Evolutionary conservation across 192 early-diverging fungal species (phyloP).

Genomic region (Entomortierella beljakovae): DNA sequence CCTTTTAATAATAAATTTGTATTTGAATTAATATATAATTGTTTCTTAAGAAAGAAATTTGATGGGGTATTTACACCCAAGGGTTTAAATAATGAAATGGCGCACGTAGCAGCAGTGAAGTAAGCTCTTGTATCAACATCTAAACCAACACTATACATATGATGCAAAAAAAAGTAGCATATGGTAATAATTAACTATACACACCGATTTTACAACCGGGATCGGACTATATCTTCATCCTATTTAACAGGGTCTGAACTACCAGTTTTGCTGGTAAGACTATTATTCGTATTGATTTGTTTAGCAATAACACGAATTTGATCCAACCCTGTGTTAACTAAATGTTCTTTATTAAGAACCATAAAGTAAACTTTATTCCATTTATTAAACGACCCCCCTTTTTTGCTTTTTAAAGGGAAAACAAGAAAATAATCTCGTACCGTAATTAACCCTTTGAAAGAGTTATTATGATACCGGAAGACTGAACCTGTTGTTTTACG

Average conservation of each 20-base stretch:
- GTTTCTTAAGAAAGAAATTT: too few species aligned
- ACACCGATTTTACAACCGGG: constrained; percentile 26
- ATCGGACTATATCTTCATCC: constrained; percentile 65
- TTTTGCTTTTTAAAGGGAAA: constrained; percentile 54
- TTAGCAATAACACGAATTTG: constrained; percentile 42
- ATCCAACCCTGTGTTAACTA: constrained; percentile 33
- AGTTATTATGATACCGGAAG: neutral
- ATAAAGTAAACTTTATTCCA: constrained; percentile 54
- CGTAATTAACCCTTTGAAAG: neutral
- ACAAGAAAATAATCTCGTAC: constrained; percentile 56
- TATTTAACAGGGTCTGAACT: constrained; percentile 42
- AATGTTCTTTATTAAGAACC: constrained; percentile 47
- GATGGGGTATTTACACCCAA: too few species aligned
- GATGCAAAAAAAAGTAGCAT: constrained; percentile 51
- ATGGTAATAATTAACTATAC: constrained; percentile 26
- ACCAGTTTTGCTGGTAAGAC: constrained; percentile 34
- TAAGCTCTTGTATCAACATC: constrained; percentile 67
- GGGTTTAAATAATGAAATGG: constrained; percentile 56
- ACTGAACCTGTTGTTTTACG: neutral
- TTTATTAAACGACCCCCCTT: constrained; percentile 41
- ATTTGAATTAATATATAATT: too few species aligned
- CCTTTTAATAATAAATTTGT: too few species aligned
- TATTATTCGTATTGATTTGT: constrained; percentile 29
- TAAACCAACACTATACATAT: constrained; percentile 68
- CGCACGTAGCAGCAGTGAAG: constrained; percentile 66